phyloP scores from a whole-genome alignment of 1,284 basidiomycete species.

The Cutaneotrichosporon cutaneum region DNA sequence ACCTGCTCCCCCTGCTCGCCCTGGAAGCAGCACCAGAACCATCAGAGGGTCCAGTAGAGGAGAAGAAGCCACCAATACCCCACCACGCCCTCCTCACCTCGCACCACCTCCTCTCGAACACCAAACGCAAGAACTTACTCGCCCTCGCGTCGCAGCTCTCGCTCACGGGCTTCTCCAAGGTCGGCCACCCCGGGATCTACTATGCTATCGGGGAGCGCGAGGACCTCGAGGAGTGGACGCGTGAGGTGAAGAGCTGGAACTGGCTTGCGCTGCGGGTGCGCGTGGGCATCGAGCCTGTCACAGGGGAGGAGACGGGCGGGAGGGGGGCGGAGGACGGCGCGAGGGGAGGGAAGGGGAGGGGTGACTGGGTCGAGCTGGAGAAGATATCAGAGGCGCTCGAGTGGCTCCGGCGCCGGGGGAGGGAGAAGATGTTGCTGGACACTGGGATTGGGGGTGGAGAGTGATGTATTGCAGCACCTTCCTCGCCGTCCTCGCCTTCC shows the following conservation, averaged over 20 bases:
- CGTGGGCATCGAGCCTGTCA: constrained; percentile 49
- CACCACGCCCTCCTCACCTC: constrained; percentile 69
- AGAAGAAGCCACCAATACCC: constrained; percentile 1
- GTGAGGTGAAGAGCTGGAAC: constrained; percentile 69
- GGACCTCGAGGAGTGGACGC: constrained; percentile 64
- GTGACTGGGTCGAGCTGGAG: constrained; percentile 59
- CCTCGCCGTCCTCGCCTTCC: no score
- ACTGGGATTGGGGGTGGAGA: constrained; percentile 61
- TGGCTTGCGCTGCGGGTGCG: constrained; percentile 70
- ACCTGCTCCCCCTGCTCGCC: constrained; percentile 61
- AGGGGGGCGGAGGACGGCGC: constrained; percentile 33
- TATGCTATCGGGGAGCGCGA: constrained; percentile 62
- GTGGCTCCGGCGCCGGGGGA: constrained; percentile 60
- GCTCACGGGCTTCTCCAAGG: constrained; percentile 66
- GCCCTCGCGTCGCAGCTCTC: constrained; percentile 62
- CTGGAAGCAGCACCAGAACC: constrained; percentile 13
- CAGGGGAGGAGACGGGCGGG: constrained; percentile 19
- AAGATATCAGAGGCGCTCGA: constrained; percentile 69
- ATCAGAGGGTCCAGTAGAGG: not conserved
- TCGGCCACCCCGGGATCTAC: constrained; percentile 70
- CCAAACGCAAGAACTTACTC: constrained; percentile 65
- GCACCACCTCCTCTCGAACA: constrained; percentile 68
- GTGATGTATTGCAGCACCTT: not conserved
- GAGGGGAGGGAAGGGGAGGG: constrained; percentile 41
- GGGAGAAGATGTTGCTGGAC: constrained; percentile 61